Evolutionary conservation across 2,329 filamentous ascomycete genomes (phyloP).

Genomic region (Aureobasidium sp.): DNA sequence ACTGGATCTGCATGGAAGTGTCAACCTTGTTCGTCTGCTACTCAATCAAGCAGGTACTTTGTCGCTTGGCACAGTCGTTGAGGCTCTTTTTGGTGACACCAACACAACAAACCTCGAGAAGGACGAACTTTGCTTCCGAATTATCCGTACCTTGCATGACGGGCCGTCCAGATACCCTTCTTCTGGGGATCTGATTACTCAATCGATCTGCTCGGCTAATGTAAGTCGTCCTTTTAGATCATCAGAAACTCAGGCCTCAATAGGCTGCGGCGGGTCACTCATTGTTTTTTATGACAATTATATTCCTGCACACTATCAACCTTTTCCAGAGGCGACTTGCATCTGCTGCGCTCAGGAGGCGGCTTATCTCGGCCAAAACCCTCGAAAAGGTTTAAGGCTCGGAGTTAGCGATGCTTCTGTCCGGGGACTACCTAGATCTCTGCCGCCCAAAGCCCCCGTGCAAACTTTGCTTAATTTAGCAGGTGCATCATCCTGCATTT

Average conservation of each 20-base stretch:
- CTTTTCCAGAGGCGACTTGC: not conserved
- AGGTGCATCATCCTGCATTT: not conserved
- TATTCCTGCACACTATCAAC: not conserved
- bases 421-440: not conserved
- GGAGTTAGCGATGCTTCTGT: not conserved
- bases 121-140: not conserved
- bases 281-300: not conserved
- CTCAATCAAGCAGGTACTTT: not conserved
- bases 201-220: not conserved
- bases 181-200: not conserved
- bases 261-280: not conserved
- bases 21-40: not conserved
- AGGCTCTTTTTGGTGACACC: not conserved
- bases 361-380: not conserved
- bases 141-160: not conserved
- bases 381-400: not conserved
- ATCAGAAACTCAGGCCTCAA: not conserved
- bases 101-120: not conserved
- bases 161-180: not conserved
- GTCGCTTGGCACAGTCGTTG: not conserved
- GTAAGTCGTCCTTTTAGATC: too few relatives aligned
- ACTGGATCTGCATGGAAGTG: not conserved
- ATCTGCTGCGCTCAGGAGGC: not conserved
- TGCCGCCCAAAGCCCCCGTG: not conserved
- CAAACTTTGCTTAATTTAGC: constrained; percentile 6